phyloP scores from a whole-genome alignment of 108 stramenopile species.

The Stephanodiscus triporus region DNA sequence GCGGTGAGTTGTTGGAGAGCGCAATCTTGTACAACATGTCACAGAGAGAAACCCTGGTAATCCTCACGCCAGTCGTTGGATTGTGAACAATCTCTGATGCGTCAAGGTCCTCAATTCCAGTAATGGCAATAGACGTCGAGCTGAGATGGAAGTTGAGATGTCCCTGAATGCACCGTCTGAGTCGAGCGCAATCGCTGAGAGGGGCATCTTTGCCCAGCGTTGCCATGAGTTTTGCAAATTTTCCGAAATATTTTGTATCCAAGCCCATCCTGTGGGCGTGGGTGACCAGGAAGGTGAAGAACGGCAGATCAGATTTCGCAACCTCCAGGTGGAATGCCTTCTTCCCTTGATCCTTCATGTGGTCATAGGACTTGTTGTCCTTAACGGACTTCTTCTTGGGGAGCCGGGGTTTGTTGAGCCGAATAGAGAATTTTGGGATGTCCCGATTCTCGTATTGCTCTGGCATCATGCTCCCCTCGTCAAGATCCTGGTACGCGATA shows the following conservation, averaged over 20 bases:
- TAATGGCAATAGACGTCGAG: background rate
- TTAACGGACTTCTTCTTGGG: background rate
- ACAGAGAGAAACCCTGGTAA: background rate
- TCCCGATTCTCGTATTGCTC: no score
- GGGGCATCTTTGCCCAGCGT: no score
- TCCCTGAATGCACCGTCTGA: background rate
- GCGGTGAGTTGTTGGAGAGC: background rate
- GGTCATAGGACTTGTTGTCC: background rate
- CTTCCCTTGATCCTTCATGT: background rate
- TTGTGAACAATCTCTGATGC: background rate
- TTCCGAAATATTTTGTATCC: no score
- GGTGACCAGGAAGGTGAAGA: background rate
- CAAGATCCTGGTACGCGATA: no score
- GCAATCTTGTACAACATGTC: background rate
- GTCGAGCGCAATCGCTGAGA: background rate
- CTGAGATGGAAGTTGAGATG: no score
- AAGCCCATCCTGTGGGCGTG: slow-evolving; percentile 1
- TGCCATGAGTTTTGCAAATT: background rate
- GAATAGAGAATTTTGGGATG: slow-evolving; percentile 2
- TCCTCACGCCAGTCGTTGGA: background rate
- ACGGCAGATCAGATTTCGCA: background rate
- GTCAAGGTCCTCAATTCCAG: slow-evolving; percentile 2
- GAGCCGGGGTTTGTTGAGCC: background rate
- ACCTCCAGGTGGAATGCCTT: slow-evolving; percentile 12
- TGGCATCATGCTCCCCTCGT: no score